Evolutionary conservation across 495 filamentous ascomycete genomes (phyloP).

Genomic region (Darksidea phi): DNA sequence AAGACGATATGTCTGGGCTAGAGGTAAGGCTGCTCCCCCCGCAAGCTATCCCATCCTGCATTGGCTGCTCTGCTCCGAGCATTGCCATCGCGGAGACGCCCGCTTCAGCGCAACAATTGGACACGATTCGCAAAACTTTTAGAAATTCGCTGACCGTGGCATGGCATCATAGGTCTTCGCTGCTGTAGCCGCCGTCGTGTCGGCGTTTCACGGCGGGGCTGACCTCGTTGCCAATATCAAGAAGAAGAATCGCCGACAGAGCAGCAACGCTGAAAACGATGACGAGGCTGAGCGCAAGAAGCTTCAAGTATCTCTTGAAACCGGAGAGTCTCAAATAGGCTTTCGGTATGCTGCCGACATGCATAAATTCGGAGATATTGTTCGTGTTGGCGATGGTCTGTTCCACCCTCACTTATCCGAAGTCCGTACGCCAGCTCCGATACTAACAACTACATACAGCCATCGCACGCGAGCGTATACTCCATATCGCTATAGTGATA

Average conservation of each 20-base stretch:
- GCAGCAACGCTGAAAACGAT: constrained; percentile 22
- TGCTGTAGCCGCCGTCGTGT: constrained; percentile 48
- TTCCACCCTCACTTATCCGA: constrained; percentile 6
- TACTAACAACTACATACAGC: constrained; percentile 22
- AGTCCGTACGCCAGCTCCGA: constrained; percentile 10
- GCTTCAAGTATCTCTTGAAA: constrained; percentile 32
- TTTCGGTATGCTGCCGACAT: constrained; percentile 21
- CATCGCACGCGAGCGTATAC: constrained; percentile 41
- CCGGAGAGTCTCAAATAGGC: constrained; percentile 26
- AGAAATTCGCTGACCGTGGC: not conserved
- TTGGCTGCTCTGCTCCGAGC: not conserved
- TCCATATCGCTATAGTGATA: constrained; percentile 50
- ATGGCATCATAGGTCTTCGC: constrained; percentile 40
- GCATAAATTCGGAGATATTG: constrained; percentile 26
- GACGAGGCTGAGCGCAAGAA: constrained; percentile 36
- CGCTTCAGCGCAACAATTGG: too few species aligned
- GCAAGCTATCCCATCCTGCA: not conserved
- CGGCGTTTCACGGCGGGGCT: constrained; percentile 48
- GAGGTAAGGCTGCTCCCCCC: constrained; percentile 30
- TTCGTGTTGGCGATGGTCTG: constrained; percentile 46
- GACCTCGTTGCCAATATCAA: constrained; percentile 44
- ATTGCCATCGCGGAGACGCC: too few species aligned
- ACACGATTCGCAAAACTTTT: not conserved
- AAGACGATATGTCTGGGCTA: constrained; percentile 26
- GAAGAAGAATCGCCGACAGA: constrained; percentile 40